A percentile compares a stretch with the other conserved stretches of the same genome.
Conservation (phyloP, 345 rosid species). For the Populus ilicifolia region DNA sequence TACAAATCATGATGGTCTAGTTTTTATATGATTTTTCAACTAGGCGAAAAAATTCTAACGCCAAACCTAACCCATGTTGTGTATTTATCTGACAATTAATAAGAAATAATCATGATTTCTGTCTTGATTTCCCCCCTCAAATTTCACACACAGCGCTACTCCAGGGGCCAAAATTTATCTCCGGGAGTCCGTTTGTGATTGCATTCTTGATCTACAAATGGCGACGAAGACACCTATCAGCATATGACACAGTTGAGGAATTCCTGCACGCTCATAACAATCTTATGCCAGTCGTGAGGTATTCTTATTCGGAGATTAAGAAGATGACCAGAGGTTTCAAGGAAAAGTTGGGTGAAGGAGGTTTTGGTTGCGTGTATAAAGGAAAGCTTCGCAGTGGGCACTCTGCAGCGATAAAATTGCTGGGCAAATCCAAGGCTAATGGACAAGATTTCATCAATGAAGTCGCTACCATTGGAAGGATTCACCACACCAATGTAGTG, state of each 20-base stretch:
- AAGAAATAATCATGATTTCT: too few species aligned
- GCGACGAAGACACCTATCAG: background rate
- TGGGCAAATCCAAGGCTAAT: background rate
- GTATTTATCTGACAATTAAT: background rate
- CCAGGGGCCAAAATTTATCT: background rate
- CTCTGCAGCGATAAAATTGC: background rate
- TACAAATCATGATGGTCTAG: background rate
- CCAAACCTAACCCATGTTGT: background rate
- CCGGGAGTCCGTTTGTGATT: background rate
- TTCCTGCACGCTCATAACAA: background rate
- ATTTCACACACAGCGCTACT: background rate
- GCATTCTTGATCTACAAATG: background rate
- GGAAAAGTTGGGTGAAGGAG: background rate
- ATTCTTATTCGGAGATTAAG: background rate
- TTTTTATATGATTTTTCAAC: background rate
- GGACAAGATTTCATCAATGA: conserved; percentile 2
- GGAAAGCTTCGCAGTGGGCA: background rate
- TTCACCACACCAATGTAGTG: background rate
- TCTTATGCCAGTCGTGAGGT: background rate
- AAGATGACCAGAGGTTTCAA: background rate
- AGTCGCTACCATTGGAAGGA: background rate
- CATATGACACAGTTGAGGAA: background rate
- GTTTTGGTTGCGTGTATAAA: background rate
- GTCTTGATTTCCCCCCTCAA: background rate
- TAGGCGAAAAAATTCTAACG: background rate